These are phyloP conservation scores for Ajuga chamaepitys DNA, from an alignment of 257 asterid genomes.

Conservation along the genomic window DNA sequence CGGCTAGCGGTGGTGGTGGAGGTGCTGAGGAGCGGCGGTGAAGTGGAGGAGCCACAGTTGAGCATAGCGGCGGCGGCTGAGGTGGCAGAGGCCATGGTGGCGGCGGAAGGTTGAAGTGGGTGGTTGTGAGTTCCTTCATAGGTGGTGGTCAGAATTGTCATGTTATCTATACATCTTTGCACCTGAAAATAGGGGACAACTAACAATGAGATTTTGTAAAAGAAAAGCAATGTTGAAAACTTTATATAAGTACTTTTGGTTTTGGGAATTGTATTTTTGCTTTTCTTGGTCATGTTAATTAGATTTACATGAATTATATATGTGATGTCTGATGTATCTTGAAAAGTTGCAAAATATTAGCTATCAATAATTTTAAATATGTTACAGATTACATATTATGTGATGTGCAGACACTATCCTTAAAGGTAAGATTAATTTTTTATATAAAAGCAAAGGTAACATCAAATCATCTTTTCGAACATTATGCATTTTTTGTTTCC, in stretches of 20 bases:
- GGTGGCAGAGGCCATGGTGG: conserved; percentile 48
- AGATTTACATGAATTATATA: too few relatives aligned
- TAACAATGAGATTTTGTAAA: not conserved
- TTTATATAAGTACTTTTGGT: too few relatives aligned
- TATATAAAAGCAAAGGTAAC: too few relatives aligned
- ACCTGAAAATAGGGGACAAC: conserved; percentile 25
- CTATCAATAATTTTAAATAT: too few relatives aligned
- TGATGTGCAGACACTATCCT: too few relatives aligned
- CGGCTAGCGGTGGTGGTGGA: conserved; percentile 17
- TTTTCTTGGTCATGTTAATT: too few relatives aligned
- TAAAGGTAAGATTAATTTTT: too few relatives aligned
- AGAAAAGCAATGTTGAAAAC: not conserved
- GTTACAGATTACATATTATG: too few relatives aligned
- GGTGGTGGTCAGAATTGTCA: conserved; percentile 36
- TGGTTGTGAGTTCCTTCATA: conserved; percentile 59
- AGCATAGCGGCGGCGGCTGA: conserved; percentile 44
- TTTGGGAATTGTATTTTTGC: too few relatives aligned
- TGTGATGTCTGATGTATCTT: too few relatives aligned
- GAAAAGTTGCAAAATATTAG: too few relatives aligned
- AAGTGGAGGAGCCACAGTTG: conserved; percentile 28
- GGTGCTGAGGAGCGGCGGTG: conserved; percentile 1
- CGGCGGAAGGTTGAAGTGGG: conserved; percentile 39
- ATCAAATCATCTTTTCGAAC: not conserved
- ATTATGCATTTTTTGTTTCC: not conserved
- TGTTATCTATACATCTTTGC: conserved; percentile 44